phyloP scores from a whole-genome alignment of 202 grass and related monocot species.

The Carex arenaria region DNA sequence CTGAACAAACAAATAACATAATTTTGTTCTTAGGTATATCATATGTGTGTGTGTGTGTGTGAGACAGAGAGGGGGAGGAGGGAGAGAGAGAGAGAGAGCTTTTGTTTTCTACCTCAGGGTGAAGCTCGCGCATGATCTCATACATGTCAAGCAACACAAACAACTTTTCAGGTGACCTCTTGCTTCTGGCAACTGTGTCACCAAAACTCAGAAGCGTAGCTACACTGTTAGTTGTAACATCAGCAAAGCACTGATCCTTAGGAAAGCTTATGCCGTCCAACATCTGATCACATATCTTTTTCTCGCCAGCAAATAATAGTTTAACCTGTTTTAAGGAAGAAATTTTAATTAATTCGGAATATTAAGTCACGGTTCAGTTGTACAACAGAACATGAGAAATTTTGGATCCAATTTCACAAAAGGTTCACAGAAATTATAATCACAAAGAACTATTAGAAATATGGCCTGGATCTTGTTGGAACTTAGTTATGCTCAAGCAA shows the following conservation, averaged over 20 bases:
- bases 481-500: neutral
- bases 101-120: conserved; percentile 52
- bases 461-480: neutral
- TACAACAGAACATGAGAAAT: neutral
- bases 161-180: conserved; percentile 90
- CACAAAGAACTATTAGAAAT: neutral
- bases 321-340: conserved; percentile 58
- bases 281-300: conserved; percentile 78
- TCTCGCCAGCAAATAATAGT: conserved; percentile 69
- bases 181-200: conserved; percentile 88
- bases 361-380: neutral
- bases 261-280: conserved; percentile 62
- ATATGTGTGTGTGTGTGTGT: neutral
- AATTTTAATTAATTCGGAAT: neutral
- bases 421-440: neutral
- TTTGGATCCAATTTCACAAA: neutral
- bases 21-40: neutral
- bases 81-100: neutral
- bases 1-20: conserved; percentile 28
- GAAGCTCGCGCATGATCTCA: conserved; percentile 93
- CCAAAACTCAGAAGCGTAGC: conserved; percentile 82
- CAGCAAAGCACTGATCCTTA: conserved; percentile 80
- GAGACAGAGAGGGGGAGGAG: neutral
- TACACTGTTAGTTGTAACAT: conserved; percentile 66
- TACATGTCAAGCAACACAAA: conserved; percentile 97